Base-by-base conservation (phyloP, 345 rosid genomes). In the Acer yangbiense region DNA sequence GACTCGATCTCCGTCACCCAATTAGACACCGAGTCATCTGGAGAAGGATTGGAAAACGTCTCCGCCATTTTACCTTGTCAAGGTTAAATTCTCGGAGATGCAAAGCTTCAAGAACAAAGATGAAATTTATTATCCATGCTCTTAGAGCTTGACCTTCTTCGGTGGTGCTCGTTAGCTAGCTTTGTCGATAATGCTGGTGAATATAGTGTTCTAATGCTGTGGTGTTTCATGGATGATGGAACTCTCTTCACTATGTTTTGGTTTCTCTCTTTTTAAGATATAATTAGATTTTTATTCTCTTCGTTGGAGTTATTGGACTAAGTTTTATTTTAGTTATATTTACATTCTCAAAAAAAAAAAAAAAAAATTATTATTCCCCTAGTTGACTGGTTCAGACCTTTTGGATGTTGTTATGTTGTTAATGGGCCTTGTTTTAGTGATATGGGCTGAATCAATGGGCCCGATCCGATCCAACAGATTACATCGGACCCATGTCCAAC, bases 71-170 rank as follows among this genome's bases (percentile, higher is more conserved):
- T 9, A 65, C 41, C 48, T 63, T 75, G 32, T 27, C 17, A 12
- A 72, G 43, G 75, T 41, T 39, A 29, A 78, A 29, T 3, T 72
- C 85, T 21, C 82, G 92, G 82, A 84, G 88, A 78, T 95, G 97
- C 83, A 95, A 85, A 80, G 90, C 89, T 57, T 92, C 94, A 18
- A 90, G 90, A 88, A 86, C 85, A 12, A 89, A 86, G 87, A 92
- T 93, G 88, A 89, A 87, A 72, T 23, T 63, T 39, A 71, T 29
- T 11, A 57, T 23, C 14, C 3, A 57, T 27, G 77, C 18, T 70
- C 32, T 62, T 25, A 14, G 68, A 74, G 77, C 75, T 76, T 77
- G 73, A 76, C 63, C 27, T 20, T 12, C 66, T 25, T 57, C 20
- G 9, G 44, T 4, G 4, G 67, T 8, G 55, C 44, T 63, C 8